Percentiles rank a stretch among this genome's conserved stretches.
Evolutionary conservation across 176 grass and related monocot species (phyloP).

Genomic region (Saccharum spontaneum): DNA sequence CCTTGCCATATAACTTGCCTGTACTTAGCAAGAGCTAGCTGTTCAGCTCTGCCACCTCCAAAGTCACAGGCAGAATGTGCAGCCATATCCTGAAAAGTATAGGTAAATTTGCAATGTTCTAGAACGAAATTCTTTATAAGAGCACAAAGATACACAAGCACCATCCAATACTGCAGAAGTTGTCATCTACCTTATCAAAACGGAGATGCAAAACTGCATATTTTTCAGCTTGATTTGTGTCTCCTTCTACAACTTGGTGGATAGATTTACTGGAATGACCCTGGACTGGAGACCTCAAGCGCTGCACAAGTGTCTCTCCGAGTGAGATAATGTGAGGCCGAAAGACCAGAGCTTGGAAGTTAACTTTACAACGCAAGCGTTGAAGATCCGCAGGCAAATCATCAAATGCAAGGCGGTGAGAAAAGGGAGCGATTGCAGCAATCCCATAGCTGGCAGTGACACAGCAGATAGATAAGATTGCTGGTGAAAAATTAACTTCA

Average conservation of each 20-base stretch:
- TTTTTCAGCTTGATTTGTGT: conserved; percentile 47
- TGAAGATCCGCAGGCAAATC: conserved; percentile 73
- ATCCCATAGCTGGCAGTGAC: conserved; percentile 75
- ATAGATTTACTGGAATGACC: conserved; percentile 31
- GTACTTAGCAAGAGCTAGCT: no score
- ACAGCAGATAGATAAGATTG: conserved; percentile 28
- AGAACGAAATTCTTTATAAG: no score
- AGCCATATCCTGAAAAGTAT: no score
- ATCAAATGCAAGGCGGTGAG: conserved; percentile 90
- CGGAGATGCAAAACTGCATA: conserved; percentile 91
- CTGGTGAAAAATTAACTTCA: not conserved
- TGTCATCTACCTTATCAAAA: conserved; percentile 78
- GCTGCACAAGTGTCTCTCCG: conserved; percentile 61
- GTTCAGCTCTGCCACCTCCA: no score
- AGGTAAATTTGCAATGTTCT: no score
- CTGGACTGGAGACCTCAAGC: conserved; percentile 53
- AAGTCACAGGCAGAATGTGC: no score
- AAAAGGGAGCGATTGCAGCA: conserved; percentile 83
- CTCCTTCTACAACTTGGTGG: conserved; percentile 38
- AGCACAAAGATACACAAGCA: no score
- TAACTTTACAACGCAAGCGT: conserved; percentile 76
- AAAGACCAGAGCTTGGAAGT: conserved; percentile 87
- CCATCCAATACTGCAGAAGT: conserved; percentile 8
- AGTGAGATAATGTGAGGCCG: conserved; percentile 73
- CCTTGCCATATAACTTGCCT: no score